Base-by-base conservation (phyloP, 371 early-diverging fungal species). In the Thermomucor indicae-seudaticae region DNA sequence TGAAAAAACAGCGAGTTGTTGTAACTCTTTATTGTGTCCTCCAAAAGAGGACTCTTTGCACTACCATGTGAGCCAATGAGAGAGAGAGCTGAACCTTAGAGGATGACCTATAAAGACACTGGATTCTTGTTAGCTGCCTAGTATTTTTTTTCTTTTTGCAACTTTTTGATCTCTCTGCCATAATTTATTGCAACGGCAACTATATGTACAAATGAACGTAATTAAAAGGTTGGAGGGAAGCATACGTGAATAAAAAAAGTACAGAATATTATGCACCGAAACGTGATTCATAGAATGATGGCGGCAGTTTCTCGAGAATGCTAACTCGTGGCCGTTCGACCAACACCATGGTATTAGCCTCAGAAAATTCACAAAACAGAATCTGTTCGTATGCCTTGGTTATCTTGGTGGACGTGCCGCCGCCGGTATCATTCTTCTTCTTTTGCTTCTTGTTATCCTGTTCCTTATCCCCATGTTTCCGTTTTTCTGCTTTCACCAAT, bases 271-370 rank as follows among this genome's bases (percentile, higher is more conserved):
- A 84, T 46, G 80, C 75, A 48, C 88, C 90, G 65, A 85, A 95
- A 65, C 84, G 84, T 65, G 90, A 81, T 58, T 86, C 84, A 73
- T 88, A 88, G 72, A 83, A 93, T 12, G 88, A 89, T 34, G 85
- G 82, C 34, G 92, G 93, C 55, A 95, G 56, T 35, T 78, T 80
- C 51, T 85, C 83, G 49, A 91, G 64, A 30, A 93, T 86, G 47
- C 83, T 81, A 59, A 85, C 71, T 60, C 85, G 81, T 12, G 94
- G 92, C 58, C 93, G 73, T 68, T 96, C 96, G 17, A 93, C 83
- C 37, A 89, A 85, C 0, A 90, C 84, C 74, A 93, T 71, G 51
- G 88, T 85, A 62, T 86, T 72, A 24, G 66, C 67, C 31, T 69
- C 86, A 29, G 89, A 41, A 55, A 87, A 91, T 47, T 77, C 85